phyloP scores from a whole-genome alignment of 2,329 filamentous ascomycete genomes.

The Fusarium papillatum region DNA sequence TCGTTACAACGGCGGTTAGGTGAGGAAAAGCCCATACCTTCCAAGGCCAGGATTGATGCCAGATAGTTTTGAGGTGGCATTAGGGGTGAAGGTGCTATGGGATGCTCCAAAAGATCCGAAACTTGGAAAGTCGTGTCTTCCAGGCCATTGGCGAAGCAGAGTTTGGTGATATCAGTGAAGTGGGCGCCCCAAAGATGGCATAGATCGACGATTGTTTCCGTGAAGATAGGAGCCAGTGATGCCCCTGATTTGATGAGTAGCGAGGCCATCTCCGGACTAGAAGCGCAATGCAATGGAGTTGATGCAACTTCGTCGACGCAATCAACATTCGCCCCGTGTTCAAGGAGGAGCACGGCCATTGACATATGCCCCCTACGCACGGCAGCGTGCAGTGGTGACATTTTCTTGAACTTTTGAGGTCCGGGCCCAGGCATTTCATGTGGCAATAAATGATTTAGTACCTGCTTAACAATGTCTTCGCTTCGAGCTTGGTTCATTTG shows the following conservation, averaged over 20 bases:
- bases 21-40: background rate
- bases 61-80: background rate
- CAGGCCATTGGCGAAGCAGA: background rate
- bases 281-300: background rate
- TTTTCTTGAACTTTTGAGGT: no score
- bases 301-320: background rate
- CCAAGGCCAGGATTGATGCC: background rate
- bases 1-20: no score
- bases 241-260: background rate
- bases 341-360: no score
- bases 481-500: background rate
- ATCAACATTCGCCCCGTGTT: background rate
- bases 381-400: no score
- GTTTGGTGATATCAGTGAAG: background rate
- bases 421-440: no score
- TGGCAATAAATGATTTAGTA: background rate
- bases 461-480: background rate
- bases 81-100: no score
- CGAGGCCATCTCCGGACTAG: background rate
- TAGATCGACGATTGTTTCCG: background rate
- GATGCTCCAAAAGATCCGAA: background rate
- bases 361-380: no score
- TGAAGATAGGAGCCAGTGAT: background rate
- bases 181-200: accelerated
- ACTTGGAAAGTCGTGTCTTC: background rate